Evolutionary conservation across 2,329 filamentous ascomycete species (phyloP), one percentile per base, ranked within the genome.

Genomic region (Dactylella cylindrospora): DNA sequence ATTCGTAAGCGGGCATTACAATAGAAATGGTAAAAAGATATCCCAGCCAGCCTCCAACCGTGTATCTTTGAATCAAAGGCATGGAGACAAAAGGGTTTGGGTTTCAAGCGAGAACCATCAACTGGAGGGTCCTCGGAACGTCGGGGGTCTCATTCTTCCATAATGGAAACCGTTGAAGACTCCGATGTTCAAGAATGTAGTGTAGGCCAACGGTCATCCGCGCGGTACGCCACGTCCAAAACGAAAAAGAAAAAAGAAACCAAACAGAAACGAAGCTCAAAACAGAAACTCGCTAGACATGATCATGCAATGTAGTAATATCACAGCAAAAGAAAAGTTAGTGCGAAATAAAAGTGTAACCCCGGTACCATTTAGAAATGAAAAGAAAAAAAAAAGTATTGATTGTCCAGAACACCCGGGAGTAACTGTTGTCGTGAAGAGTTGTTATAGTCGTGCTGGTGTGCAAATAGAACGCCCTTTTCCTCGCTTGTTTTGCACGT

Each of bases 221-320:
- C 40, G 26, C 36, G 39, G 31, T 46, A 54, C 50, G 50, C 50
- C 50, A 29, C 50, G 46, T 40, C n/a, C 22, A 43, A 13, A 45
- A 23, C 39, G 20, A 40, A 22, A 25, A 44, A 46, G 2, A 22
- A 23, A 25, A 41, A 22, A 40, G 22, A 7, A 39, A 28, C n/a
- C 38, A 36, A 32, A 32, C 39, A 38, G 38, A 31, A n/a, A n/a
- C n/a, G n/a, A n/a, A n/a, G n/a, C n/a, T n/a, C n/a, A 54, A 33
- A 28, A 52, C 19, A 15, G 38, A 25, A 26, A 43, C 39, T 38
- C 50, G 50, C 50, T 54, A 23, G 36, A 40, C 36, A 40, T 40
- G 36, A 43, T 54, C 50, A 54, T 54, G 50, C 50, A 54, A 45
- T 40, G 36, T 40, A 25, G 19, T 23, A 23, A 23, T 40, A 12